A percentile compares a stretch with the other conserved stretches of the same genome.
These are phyloP conservation scores for Hypoxylon rickii DNA, from an alignment of 495 filamentous ascomycete species.

Conservation along the genomic window DNA sequence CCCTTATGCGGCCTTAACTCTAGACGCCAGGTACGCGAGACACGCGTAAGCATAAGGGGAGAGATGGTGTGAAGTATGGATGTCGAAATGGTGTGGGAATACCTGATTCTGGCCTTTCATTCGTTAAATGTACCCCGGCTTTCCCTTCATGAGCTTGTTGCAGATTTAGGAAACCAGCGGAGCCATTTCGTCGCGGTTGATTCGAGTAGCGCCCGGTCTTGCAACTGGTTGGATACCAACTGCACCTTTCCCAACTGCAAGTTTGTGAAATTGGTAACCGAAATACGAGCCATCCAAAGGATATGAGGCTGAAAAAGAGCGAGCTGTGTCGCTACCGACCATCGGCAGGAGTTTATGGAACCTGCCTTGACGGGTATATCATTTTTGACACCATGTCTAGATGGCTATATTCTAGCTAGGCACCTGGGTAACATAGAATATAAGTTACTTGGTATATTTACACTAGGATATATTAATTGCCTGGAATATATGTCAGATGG, in stretches of 20 bases:
- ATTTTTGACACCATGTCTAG: background rate
- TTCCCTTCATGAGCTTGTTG: slow-evolving; percentile 20
- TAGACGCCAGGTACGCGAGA: slow-evolving; percentile 38
- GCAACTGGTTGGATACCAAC: slow-evolving; percentile 23
- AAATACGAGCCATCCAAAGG: slow-evolving; percentile 8
- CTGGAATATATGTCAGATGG: slow-evolving; percentile 6
- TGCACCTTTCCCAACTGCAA: slow-evolving; percentile 2
- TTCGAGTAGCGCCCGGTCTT: slow-evolving; percentile 16
- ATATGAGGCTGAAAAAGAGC: slow-evolving; percentile 32
- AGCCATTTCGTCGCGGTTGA: slow-evolving; percentile 17
- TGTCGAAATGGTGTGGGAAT: slow-evolving; percentile 20
- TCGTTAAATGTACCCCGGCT: slow-evolving; percentile 14
- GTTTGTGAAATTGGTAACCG: slow-evolving; percentile 13
- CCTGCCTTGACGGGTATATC: background rate
- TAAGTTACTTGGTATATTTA: background rate
- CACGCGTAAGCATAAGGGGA: slow-evolving; percentile 29
- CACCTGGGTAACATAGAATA: no score
- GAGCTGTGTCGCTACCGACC: slow-evolving; percentile 15
- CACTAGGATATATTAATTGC: slow-evolving; percentile 29
- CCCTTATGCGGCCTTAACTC: slow-evolving; percentile 30
- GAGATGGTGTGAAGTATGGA: slow-evolving; percentile 25
- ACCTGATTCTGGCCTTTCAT: slow-evolving; percentile 18
- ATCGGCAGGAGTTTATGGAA: background rate
- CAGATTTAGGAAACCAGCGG: slow-evolving; percentile 30
- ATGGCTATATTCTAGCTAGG: slow-evolving; percentile 4